Percentiles rank a stretch among this genome's conserved stretches.
phyloP scores from a whole-genome alignment of 495 filamentous ascomycete genomes.

The Penicillium odoratum region DNA sequence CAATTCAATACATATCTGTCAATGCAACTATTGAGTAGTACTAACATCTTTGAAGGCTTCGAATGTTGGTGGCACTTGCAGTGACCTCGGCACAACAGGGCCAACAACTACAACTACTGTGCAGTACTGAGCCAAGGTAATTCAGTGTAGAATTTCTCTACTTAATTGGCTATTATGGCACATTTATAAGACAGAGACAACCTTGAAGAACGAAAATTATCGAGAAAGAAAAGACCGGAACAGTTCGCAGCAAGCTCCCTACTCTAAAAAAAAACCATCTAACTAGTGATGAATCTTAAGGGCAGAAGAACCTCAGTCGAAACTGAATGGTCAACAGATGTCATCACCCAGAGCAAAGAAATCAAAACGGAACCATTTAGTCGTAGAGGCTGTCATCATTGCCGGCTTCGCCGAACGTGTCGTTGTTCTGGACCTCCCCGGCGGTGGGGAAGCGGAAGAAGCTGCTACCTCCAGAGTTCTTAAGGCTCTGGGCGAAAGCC shows the following conservation, averaged over 20 bases:
- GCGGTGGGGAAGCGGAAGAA: conserved; percentile 95
- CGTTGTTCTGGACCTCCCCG: conserved; percentile 58
- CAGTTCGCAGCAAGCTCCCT: conserved; percentile 16
- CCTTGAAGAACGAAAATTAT: conserved; percentile 9
- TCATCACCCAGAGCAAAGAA: conserved; percentile 21
- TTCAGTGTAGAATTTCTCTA: conserved; percentile 23
- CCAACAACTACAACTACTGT: neutral
- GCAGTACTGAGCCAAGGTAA: neutral
- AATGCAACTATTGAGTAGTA: no score
- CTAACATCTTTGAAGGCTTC: no score
- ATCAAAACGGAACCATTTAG: conserved; percentile 37
- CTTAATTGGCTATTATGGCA: conserved; percentile 32
- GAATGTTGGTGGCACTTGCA: neutral
- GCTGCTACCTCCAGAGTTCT: conserved; percentile 89
- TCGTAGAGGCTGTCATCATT: conserved; percentile 88
- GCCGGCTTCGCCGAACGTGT: conserved; percentile 77
- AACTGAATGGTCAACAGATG: conserved; percentile 21
- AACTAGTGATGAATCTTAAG: conserved; percentile 19
- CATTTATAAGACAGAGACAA: conserved; percentile 26
- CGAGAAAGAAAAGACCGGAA: conserved; percentile 14
- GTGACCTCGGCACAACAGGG: neutral
- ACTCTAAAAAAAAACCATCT: conserved; percentile 22
- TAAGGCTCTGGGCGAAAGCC: conserved; percentile 98
- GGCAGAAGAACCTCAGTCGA: conserved; percentile 13
- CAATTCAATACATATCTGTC: no score